Conservation (phyloP, 306 rosid genomes). For the Purshia tridentata region DNA sequence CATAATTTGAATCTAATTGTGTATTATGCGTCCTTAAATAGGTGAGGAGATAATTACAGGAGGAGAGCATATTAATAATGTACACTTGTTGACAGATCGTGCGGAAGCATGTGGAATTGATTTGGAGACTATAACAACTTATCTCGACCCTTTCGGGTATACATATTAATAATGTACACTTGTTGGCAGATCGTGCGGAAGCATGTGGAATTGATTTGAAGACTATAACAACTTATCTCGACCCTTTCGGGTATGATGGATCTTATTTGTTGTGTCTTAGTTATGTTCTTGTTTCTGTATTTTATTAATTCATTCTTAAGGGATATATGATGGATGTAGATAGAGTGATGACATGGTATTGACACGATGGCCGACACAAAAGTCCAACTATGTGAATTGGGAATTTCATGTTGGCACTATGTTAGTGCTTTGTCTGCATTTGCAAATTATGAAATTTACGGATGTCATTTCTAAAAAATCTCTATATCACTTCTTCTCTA, state of each 20-base stretch:
- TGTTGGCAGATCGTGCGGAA: slow-evolving; percentile 66
- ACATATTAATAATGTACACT: too few species aligned
- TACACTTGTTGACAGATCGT: slow-evolving; percentile 60
- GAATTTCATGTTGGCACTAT: too few species aligned
- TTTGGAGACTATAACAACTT: slow-evolving; percentile 62
- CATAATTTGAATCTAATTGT: neutral
- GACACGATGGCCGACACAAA: too few species aligned
- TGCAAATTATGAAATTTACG: too few species aligned
- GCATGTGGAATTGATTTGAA: slow-evolving; percentile 75
- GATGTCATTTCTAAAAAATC: too few species aligned
- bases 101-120: slow-evolving; percentile 82
- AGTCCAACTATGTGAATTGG: too few species aligned
- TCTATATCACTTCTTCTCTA: too few species aligned
- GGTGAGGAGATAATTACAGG: slow-evolving; percentile 99
- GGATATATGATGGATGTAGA: too few species aligned
- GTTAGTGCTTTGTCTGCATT: too few species aligned
- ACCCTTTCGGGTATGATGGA: slow-evolving; percentile 70
- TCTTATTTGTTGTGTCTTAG: neutral
- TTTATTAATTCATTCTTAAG: too few species aligned
- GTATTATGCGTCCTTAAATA: slow-evolving; percentile 18
- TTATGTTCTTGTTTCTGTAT: slow-evolving; percentile 10
- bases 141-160: slow-evolving; percentile 89
- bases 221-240: slow-evolving; percentile 73
- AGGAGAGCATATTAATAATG: slow-evolving; percentile 84
- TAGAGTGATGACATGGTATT: too few species aligned